These are phyloP conservation scores for Sindora glabra DNA, from an alignment of 306 rosid species.

Conservation along the genomic window DNA sequence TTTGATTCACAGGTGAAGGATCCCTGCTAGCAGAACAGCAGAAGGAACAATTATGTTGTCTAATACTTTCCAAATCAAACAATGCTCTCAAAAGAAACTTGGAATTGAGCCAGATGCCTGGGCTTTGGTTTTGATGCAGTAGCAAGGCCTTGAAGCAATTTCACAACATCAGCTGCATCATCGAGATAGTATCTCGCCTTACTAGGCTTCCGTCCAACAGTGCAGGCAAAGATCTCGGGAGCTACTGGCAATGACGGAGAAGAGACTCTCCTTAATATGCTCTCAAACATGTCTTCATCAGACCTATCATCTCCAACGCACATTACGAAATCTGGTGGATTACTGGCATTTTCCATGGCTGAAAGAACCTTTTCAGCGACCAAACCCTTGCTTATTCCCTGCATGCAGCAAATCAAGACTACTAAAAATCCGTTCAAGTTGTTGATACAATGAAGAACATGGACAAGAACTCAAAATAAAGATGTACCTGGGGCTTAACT, in stretches of 20 bases:
- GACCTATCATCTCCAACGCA: conserved; percentile 87
- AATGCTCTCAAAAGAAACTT: conserved; percentile 74
- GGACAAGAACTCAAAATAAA: neutral
- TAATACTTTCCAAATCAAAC: conserved; percentile 24
- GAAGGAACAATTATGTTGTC: conserved; percentile 12
- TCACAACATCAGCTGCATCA: conserved; percentile 54
- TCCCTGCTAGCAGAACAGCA: conserved; percentile 15
- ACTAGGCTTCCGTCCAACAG: conserved; percentile 79
- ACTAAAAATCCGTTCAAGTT: conserved; percentile 3
- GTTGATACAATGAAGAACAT: neutral
- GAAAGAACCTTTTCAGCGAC: conserved; percentile 56
- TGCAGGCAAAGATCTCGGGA: conserved; percentile 73
- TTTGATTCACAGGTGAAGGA: conserved; percentile 21
- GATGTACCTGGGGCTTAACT: conserved; percentile 86
- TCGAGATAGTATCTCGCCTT: conserved; percentile 83
- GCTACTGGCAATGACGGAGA: conserved; percentile 43
- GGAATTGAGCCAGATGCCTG: conserved; percentile 40
- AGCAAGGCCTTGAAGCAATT: conserved; percentile 63
- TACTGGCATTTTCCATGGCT: conserved; percentile 44
- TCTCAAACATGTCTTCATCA: conserved; percentile 88
- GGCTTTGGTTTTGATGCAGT: conserved; percentile 64
- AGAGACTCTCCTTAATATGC: conserved; percentile 47
- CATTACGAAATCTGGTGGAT: conserved; percentile 65
- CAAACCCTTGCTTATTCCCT: conserved; percentile 87
- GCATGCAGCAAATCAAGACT: neutral